Conservation (phyloP, 768 basidiomycete genomes). For the Dacryopinax spathularia region DNA sequence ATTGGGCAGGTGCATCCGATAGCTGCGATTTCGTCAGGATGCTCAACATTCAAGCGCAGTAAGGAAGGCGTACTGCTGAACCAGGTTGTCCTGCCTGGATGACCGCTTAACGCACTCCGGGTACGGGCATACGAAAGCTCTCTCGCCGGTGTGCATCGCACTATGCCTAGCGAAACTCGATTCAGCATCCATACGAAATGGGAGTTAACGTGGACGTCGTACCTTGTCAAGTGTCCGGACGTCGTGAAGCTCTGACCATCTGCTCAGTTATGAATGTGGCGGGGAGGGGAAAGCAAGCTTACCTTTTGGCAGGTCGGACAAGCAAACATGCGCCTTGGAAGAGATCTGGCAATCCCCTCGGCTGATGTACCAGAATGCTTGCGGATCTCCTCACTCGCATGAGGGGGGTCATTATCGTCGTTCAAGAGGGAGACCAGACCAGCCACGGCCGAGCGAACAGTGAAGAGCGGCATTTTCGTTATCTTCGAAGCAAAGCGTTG, state of each 20-base stretch:
- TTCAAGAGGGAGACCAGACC: neutral
- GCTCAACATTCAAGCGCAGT: neutral
- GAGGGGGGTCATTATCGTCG: neutral
- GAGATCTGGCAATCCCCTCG: neutral
- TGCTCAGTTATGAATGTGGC: no score
- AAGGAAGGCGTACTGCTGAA: neutral
- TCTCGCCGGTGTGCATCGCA: neutral
- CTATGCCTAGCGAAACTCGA: neutral
- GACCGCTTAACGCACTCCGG: neutral
- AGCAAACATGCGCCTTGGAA: neutral
- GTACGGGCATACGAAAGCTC: neutral
- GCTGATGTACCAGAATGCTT: neutral
- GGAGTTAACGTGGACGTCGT: neutral
- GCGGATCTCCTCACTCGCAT: neutral
- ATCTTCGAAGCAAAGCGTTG: no score
- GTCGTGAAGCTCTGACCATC: neutral
- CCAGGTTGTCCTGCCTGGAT: neutral
- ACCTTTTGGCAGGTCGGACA: neutral
- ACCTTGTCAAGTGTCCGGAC: neutral
- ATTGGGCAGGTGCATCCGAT: neutral
- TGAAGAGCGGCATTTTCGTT: neutral
- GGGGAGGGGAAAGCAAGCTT: no score
- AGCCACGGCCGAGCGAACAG: neutral
- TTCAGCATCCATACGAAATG: neutral
- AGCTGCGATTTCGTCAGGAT: neutral